Percentiles rank a stretch among this genome's conserved stretches.
Conservation (phyloP, 139 green algal species). For the Dunaliella primolecta region DNA sequence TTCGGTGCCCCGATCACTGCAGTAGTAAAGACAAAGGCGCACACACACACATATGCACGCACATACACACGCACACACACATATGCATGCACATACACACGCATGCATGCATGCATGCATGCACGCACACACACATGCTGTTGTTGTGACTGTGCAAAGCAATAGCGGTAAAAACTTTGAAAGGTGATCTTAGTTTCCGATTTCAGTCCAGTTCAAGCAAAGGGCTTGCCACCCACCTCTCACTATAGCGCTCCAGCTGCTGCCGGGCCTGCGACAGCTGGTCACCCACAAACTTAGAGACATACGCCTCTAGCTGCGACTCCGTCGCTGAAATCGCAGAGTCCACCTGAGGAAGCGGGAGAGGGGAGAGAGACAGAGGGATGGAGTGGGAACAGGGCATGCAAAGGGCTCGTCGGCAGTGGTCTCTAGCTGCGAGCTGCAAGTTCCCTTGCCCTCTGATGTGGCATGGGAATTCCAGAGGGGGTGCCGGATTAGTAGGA, state of each 20-base stretch:
- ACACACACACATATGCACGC: neutral
- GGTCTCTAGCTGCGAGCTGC: neutral
- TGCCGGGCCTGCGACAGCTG: conserved; percentile 33
- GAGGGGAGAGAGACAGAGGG: neutral
- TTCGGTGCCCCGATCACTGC: too few relatives aligned
- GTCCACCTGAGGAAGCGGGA: conserved; percentile 24
- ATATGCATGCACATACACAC: neutral
- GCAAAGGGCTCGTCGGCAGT: neutral
- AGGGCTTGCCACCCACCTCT: conserved; percentile 29
- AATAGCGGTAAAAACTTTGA: too few relatives aligned
- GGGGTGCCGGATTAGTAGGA: neutral
- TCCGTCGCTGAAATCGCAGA: conserved; percentile 28
- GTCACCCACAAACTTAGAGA: conserved; percentile 24
- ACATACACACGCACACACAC: neutral
- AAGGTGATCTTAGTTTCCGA: too few relatives aligned
- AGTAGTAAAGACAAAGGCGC: neutral
- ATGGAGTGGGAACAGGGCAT: neutral
- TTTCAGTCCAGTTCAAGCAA: too few relatives aligned
- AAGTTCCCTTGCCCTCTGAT: neutral
- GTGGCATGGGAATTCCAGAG: neutral
- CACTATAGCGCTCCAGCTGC: conserved; percentile 33
- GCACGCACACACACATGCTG: neutral
- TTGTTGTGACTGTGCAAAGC: too few relatives aligned
- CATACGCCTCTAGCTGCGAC: conserved; percentile 29
- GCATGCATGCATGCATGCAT: neutral